These are phyloP conservation scores for Fusarium solani-melongenae DNA, from an alignment of 2,329 filamentous ascomycete genomes.

Conservation along the genomic window DNA sequence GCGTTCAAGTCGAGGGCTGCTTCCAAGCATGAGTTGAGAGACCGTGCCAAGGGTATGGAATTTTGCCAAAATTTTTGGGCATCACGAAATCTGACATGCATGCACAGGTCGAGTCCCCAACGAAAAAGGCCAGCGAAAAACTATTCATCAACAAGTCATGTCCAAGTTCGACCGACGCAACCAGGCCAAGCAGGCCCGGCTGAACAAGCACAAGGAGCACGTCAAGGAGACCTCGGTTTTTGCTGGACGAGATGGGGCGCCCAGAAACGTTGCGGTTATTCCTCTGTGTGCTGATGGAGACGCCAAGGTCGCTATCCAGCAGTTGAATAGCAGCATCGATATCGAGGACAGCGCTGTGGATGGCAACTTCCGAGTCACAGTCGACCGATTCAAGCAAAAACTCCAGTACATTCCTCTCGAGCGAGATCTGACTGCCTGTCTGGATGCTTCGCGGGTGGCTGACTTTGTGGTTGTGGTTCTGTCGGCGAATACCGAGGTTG, in stretches of 20 bases:
- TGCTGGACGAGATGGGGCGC: conserved; percentile 85
- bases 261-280: conserved; percentile 87
- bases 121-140: conserved; percentile 82
- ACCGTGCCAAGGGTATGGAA: conserved; percentile 79
- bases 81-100: background rate
- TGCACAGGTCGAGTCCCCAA: conserved; percentile 77
- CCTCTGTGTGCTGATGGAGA: conserved; percentile 83
- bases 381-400: conserved; percentile 96
- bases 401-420: conserved; percentile 84
- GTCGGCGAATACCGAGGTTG: conserved; percentile 85
- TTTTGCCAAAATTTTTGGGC: background rate
- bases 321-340: conserved; percentile 83
- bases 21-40: conserved; percentile 87
- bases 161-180: conserved; percentile 96
- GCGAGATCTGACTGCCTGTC: conserved; percentile 77
- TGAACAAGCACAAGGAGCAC: conserved; percentile 85
- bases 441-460: conserved; percentile 88
- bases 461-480: conserved; percentile 92
- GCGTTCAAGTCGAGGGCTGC: conserved; percentile 92
- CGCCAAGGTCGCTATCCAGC: conserved; percentile 71
- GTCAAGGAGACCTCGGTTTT: conserved; percentile 84
- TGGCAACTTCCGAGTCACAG: conserved; percentile 71
- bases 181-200: conserved; percentile 89
- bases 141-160: conserved; percentile 95
- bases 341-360: conserved; percentile 73